Evolutionary conservation across 495 filamentous ascomycete genomes (phyloP).

Genomic region (Penicillium verhagenii): DNA sequence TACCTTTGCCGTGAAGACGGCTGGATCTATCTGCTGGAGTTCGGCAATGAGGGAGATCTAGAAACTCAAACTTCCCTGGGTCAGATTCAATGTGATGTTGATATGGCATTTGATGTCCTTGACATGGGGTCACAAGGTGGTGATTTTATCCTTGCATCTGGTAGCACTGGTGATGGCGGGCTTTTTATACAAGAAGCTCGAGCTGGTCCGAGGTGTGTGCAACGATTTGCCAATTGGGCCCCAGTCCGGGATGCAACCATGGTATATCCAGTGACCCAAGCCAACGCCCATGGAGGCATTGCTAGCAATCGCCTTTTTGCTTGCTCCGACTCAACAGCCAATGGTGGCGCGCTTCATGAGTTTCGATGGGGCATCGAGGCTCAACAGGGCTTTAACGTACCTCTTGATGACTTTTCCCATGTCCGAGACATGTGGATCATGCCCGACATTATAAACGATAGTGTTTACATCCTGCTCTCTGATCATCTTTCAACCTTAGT

Average conservation of each 20-base stretch:
- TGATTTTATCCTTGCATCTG: constrained; percentile 77
- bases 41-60: constrained; percentile 47
- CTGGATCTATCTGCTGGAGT: constrained; percentile 64
- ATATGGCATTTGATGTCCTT: constrained; percentile 46
- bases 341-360: constrained; percentile 64
- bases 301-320: constrained; percentile 37
- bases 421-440: constrained; percentile 51
- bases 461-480: constrained; percentile 38
- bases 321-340: constrained; percentile 39
- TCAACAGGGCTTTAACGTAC: constrained; percentile 55
- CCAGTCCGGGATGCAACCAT: constrained; percentile 71
- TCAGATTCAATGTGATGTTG: constrained; percentile 44
- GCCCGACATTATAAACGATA: constrained; percentile 39
- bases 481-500: constrained; percentile 41
- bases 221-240: constrained; percentile 78
- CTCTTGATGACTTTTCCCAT: constrained; percentile 36
- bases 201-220: constrained; percentile 48
- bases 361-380: constrained; percentile 71
- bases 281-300: constrained; percentile 19
- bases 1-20: constrained; percentile 83
- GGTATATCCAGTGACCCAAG: constrained; percentile 30
- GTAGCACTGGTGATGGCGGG: constrained; percentile 78
- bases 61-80: constrained; percentile 38
- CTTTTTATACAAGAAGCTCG: constrained; percentile 65
- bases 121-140: constrained; percentile 53